Base-by-base conservation (phyloP, 805 yeast genomes). In the Candida patagonica region DNA sequence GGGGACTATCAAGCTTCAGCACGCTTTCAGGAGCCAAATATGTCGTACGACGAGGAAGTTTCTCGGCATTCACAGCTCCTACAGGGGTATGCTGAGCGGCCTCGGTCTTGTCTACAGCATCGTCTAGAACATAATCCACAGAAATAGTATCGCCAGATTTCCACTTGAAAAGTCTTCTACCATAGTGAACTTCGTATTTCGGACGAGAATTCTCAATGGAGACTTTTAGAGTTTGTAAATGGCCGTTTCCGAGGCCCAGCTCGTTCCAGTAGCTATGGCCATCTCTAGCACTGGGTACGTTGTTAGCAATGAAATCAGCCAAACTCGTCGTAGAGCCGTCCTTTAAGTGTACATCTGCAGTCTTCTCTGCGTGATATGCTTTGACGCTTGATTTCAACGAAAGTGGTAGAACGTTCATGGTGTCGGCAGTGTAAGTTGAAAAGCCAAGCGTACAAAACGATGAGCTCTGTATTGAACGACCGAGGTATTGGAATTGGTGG, bases 201-300 rank as follows among this genome's bases (percentile, higher is more conserved):
- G 64, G 62, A n/a, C 73, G 64, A 42, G 71, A 70, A 41, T 69
- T 68, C 27, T 75, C 73, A 17, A 67, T 59, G 2, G 79, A 72
- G 34, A 88, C 74, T 53, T 74, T 78, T 55, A 80, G 54, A 2
- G 95, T 86, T 59, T 88, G 96, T 21, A 84, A 60, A 41, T 80
- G 71, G 19, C 95, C 95, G 44, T 76, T 76, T 57, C 75, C 74
- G 22, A 80, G 57, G 2, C 71, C 59, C 6, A 92, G 92, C 45
- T 75, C 71, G 55, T 80, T 63, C 57, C 73, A 61, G 49, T 79
- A 69, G 49, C 66, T 67, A 29, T 75, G 55, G 6, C 69, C 68
- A 35, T 72, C 53, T 26, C 57, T 55, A 42, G 78, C 66, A 7
- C 63, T 73, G 1, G 78, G 75, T 4, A 70, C 60, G 35, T 54